Base-by-base conservation (phyloP, 257 asterid species). In the Fraxinus americana region DNA sequence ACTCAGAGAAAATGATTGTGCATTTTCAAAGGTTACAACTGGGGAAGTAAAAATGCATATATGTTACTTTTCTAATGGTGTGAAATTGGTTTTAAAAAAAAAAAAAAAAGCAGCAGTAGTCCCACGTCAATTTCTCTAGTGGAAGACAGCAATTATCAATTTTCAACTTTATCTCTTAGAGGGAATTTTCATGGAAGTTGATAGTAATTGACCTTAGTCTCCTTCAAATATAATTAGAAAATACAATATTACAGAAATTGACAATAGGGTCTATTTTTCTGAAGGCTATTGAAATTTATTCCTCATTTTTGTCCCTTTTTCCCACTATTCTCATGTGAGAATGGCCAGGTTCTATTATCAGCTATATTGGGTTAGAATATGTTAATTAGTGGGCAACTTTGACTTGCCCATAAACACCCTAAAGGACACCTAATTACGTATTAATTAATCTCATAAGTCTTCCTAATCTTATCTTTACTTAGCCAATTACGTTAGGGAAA, bases 141-240 rank as follows among this genome's bases (percentile, higher is more conserved):
- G 88, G 90, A 38, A 80, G 76, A 82, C 82, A 85, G 68, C 10
- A 57, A 48, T 70, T 36, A 25, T 52, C 5, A 74, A 69, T 50
- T 81, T 1, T 41, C 67, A 72, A 36, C 39, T 30, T 41, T 41
- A 21, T 54, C 14, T 12, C 12, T 11, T 30, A 19, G n/a, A 29
- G 72, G 80, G 72, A 76, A 65, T 73, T 54, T 66, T 67, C 19
- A 0, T 23, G 41, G 59, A 34, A 81, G 86, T 84, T 75, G 85
- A 77, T 75, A 67, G 73, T 29, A 73, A 57, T 79, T 80, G 84
- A 86, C 80, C 75, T 12, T 41, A 84, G 81, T 72, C 76, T 43
- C 43, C 68, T 61, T 23, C 29, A 69, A 43, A 35, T 54, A 25
- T 13, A 34, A 11, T 10, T 17, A 10, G 27, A 16, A 0, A 6